phyloP scores from a whole-genome alignment of 2,329 filamentous ascomycete genomes.

The Ploettnerulaceae sp. region DNA sequence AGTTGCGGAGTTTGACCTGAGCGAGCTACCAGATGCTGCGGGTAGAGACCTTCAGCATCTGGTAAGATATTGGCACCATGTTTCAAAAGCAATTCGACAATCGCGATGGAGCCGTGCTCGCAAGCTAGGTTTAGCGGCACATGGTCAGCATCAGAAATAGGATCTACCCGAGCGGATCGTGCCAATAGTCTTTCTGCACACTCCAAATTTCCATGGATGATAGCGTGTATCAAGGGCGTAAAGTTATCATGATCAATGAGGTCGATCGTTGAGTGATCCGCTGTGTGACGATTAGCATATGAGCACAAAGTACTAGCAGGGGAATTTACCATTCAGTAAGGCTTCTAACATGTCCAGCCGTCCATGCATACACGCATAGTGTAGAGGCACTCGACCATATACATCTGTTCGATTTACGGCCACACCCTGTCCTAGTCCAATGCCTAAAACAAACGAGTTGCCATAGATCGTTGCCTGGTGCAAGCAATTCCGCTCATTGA shows the following conservation, averaged over 20 bases:
- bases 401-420: conserved; percentile 80
- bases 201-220: conserved; percentile 77
- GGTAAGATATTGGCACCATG: conserved; percentile 79
- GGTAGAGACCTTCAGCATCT: conserved; percentile 92
- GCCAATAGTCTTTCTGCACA: conserved; percentile 76
- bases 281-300: conserved; percentile 35
- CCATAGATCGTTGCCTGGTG: conserved; percentile 97
- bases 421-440: conserved; percentile 70
- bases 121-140: conserved; percentile 93
- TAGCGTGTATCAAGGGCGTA: conserved; percentile 90
- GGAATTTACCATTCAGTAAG: conserved; percentile 56
- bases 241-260: conserved; percentile 95
- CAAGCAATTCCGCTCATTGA: conserved; percentile 93
- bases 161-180: conserved; percentile 79
- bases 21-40: conserved; percentile 92
- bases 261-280: conserved; percentile 72
- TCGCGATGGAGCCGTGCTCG: conserved; percentile 81
- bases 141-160: conserved; percentile 80
- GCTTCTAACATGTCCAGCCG: conserved; percentile 76
- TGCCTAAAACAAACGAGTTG: conserved; percentile 69
- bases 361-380: conserved; percentile 96
- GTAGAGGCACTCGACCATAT: conserved; percentile 86
- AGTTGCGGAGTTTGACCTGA: conserved; percentile 79
- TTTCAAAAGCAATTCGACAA: conserved; percentile 79
- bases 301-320: not conserved